Conservation (phyloP, 1,284 basidiomycete genomes). For the Cryptococcus sp. region DNA sequence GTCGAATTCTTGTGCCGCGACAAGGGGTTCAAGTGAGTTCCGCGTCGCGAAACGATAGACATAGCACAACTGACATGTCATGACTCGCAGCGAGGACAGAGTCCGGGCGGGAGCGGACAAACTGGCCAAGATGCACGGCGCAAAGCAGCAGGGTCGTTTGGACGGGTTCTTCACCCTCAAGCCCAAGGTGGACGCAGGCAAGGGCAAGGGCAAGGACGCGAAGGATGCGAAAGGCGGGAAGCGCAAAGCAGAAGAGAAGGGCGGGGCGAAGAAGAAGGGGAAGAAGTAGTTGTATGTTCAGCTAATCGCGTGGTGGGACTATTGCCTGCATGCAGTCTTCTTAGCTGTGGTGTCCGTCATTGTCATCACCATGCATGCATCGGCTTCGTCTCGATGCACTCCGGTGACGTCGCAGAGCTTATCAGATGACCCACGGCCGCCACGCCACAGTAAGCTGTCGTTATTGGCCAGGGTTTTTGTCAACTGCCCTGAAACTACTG, state of each 20-base stretch:
- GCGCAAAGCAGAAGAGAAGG: conserved; percentile 16
- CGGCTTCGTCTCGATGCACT: too few species aligned
- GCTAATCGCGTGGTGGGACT: not conserved
- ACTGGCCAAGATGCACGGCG: conserved; percentile 76
- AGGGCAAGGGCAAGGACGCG: conserved; percentile 22
- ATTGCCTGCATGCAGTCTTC: not conserved
- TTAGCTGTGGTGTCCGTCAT: not conserved
- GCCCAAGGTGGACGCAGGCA: conserved; percentile 51
- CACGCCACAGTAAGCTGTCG: not conserved
- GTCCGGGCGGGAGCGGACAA: conserved; percentile 95
- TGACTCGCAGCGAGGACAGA: conserved; percentile 76
- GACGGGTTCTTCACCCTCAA: conserved; percentile 90
- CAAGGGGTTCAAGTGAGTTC: conserved; percentile 89
- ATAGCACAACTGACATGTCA: conserved; percentile 6
- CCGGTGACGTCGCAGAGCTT: too few species aligned
- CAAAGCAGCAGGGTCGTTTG: conserved; percentile 93
- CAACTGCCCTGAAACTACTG: not conserved
- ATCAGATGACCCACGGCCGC: not conserved
- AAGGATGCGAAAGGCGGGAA: conserved; percentile 25
- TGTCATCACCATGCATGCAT: not conserved
- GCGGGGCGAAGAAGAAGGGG: conserved; percentile 17
- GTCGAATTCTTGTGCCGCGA: conserved; percentile 91
- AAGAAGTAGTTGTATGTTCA: conserved; percentile 13
- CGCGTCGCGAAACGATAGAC: not conserved
- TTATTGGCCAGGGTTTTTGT: not conserved